Conservation (phyloP, 2,329 filamentous ascomycete genomes). For the Fusarium sp. region DNA sequence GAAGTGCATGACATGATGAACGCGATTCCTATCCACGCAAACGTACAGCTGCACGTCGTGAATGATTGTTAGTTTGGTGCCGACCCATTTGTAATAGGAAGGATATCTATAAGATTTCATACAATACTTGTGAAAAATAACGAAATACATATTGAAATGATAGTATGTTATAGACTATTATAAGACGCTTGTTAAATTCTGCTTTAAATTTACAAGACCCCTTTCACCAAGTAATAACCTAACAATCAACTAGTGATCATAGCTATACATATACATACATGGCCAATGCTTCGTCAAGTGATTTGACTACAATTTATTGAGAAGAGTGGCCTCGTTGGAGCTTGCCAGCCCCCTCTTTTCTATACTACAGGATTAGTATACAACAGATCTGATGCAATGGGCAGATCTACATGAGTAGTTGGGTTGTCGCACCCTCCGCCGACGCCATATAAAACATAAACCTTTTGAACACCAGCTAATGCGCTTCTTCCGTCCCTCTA, state of each 20-base stretch:
- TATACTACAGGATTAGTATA: slow-evolving; percentile 50
- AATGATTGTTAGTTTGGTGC: too few species aligned
- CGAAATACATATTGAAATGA: too few species aligned
- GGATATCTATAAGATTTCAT: too few species aligned
- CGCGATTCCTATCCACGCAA: slow-evolving; percentile 10
- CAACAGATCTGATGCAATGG: slow-evolving; percentile 43
- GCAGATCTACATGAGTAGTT: slow-evolving; percentile 45
- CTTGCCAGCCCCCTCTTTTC: slow-evolving; percentile 44
- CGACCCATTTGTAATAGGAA: too few species aligned
- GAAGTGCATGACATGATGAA: slow-evolving; percentile 28
- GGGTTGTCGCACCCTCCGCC: slow-evolving; percentile 40
- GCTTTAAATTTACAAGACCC: too few species aligned
- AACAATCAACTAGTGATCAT: too few species aligned
- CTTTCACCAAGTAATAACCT: too few species aligned
- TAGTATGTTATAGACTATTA: too few species aligned
- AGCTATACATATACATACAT: slow-evolving; percentile 1
- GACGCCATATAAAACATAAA: slow-evolving; percentile 50
- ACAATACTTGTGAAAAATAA: too few species aligned
- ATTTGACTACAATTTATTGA: slow-evolving; percentile 42
- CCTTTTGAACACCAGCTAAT: slow-evolving; percentile 55
- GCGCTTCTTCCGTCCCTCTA: slow-evolving; percentile 45
- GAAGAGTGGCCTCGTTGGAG: slow-evolving; percentile 52
- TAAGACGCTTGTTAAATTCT: too few species aligned
- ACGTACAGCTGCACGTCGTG: slow-evolving; percentile 13
- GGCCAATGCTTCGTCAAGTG: slow-evolving; percentile 8